Evolutionary conservation across 345 rosid genomes (phyloP).

Genomic region (Hibiscus trionum): DNA sequence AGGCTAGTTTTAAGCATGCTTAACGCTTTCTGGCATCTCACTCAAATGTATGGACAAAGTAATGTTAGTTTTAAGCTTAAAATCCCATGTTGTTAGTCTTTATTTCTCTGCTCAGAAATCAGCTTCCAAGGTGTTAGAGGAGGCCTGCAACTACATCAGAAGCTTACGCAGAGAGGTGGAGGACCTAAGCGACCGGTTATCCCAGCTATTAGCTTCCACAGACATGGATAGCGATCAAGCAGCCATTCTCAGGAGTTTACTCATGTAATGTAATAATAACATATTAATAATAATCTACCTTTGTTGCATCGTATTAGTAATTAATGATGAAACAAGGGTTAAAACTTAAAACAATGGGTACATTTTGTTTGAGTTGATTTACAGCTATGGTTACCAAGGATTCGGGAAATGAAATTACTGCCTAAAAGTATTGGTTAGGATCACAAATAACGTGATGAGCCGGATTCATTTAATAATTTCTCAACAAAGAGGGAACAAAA

Average conservation of each 20-base stretch:
- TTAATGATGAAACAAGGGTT: neutral
- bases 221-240: conserved; percentile 68
- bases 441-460: no score
- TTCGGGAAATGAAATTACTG: neutral
- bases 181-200: conserved; percentile 69
- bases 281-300: no score
- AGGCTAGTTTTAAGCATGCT: neutral
- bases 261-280: conserved; percentile 22
- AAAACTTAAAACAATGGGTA: no score
- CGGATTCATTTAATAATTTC: no score
- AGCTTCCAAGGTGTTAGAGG: conserved; percentile 70
- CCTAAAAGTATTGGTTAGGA: no score
- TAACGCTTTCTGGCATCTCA: neutral
- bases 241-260: conserved; percentile 80
- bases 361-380: neutral
- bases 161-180: conserved; percentile 67
- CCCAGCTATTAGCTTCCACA: conserved; percentile 63
- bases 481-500: no score
- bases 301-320: no score
- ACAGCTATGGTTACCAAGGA: neutral
- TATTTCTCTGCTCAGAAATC: conserved; percentile 37
- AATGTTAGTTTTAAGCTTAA: neutral
- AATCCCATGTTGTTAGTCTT: neutral
- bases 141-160: conserved; percentile 78
- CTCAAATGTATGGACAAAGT: neutral